These are phyloP conservation scores for Noccaea bulbosa DNA, from an alignment of 345 rosid genomes.

Conservation along the genomic window DNA sequence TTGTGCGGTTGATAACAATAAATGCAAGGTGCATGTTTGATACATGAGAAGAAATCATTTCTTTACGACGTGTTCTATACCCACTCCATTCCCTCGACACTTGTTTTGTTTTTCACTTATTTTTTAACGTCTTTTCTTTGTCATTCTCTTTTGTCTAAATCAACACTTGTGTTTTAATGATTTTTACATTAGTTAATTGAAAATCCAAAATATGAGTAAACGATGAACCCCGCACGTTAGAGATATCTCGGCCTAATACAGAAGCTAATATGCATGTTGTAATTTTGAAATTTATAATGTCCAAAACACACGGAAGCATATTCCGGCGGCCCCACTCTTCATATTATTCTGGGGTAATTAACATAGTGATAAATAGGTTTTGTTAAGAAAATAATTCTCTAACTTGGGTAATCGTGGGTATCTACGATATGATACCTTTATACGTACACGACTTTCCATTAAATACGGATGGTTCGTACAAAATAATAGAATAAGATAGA, in stretches of 20 bases:
- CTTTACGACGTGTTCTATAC: slow-evolving; percentile 32
- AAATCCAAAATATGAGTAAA: background rate
- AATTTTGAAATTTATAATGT: background rate
- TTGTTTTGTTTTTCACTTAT: slow-evolving; percentile 31
- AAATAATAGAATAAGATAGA: background rate
- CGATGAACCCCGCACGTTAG: slow-evolving; percentile 1
- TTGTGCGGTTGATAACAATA: slow-evolving; percentile 23
- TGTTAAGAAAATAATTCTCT: slow-evolving; percentile 18
- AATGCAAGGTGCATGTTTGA: slow-evolving; percentile 37
- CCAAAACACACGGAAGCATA: slow-evolving; percentile 11
- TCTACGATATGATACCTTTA: slow-evolving; percentile 26
- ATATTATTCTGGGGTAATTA: slow-evolving; percentile 5
- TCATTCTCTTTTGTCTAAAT: background rate
- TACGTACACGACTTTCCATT: slow-evolving; percentile 37
- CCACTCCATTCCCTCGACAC: slow-evolving; percentile 33
- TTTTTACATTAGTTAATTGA: background rate
- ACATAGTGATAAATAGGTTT: background rate
- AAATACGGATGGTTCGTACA: slow-evolving; percentile 21
- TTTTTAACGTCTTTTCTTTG: too few species aligned
- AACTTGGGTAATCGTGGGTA: slow-evolving; percentile 26
- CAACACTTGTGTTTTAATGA: background rate
- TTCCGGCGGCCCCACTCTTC: slow-evolving; percentile 5
- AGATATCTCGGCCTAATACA: background rate
- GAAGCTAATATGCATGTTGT: background rate
- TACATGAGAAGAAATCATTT: slow-evolving; percentile 31